phyloP scores from a whole-genome alignment of 169 alveolate species.

The Plasmodium malariae region DNA sequence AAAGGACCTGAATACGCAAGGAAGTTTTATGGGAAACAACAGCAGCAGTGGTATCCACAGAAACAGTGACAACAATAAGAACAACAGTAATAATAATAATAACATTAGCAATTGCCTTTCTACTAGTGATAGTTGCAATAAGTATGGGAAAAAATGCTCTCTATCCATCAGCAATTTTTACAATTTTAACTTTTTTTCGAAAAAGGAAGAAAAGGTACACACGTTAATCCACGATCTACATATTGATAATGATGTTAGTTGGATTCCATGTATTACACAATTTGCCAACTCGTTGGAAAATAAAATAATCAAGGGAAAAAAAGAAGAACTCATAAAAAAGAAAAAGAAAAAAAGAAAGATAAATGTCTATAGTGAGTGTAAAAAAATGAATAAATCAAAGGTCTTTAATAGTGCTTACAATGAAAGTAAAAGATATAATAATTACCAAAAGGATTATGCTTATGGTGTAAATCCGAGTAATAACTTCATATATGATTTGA shows the following conservation, averaged over 20 bases:
- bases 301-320: constrained; percentile 39
- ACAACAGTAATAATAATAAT: background rate
- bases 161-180: constrained; percentile 41
- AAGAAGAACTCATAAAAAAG: constrained; percentile 35
- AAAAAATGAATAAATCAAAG: no score
- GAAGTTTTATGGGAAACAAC: background rate
- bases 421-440: background rate
- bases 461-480: background rate
- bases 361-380: no score
- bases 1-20: background rate
- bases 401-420: background rate
- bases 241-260: constrained; percentile 71
- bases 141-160: background rate
- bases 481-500: background rate
- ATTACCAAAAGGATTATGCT: background rate
- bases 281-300: constrained; percentile 65
- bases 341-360: constrained; percentile 2
- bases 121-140: background rate
- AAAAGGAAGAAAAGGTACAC: constrained; percentile 21
- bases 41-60: background rate
- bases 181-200: constrained; percentile 42
- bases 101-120: background rate
- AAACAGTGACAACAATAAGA: background rate
- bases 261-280: constrained; percentile 56
- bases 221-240: constrained; percentile 22